Evolutionary conservation across 2,329 filamentous ascomycete species (phyloP).

Genomic region (Aspergillus quadrilineatus): DNA sequence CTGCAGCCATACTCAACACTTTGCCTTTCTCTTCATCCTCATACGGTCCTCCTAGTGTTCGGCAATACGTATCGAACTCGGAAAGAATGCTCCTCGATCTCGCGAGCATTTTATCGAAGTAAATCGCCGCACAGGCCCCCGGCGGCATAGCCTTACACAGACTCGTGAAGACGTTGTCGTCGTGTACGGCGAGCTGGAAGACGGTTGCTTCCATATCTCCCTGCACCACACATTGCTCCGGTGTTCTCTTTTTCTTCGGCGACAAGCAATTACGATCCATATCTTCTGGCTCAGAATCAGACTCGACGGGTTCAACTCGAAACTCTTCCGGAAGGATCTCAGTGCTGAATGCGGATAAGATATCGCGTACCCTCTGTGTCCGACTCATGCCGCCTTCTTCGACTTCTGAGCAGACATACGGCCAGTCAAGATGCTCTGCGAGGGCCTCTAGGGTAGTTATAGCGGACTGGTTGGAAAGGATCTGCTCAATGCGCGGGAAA

Average conservation of each 20-base stretch:
- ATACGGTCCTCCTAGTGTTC: constrained; percentile 20
- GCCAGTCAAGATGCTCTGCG: constrained; percentile 36
- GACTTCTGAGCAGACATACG: constrained; percentile 30
- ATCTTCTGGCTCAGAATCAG: background rate
- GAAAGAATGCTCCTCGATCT: constrained; percentile 35
- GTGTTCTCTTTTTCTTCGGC: constrained; percentile 19
- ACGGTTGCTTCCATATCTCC: constrained; percentile 47
- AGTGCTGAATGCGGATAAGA: constrained; percentile 47
- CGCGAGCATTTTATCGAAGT: constrained; percentile 45
- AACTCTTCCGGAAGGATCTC: constrained; percentile 44
- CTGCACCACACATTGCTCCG: constrained; percentile 46
- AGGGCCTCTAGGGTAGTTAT: constrained; percentile 29
- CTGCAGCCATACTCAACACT: constrained; percentile 25
- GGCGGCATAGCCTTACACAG: constrained; percentile 45
- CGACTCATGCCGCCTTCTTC: constrained; percentile 34
- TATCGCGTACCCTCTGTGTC: constrained; percentile 43
- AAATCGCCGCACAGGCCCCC: constrained; percentile 43
- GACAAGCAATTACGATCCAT: background rate
- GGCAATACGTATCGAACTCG: constrained; percentile 43
- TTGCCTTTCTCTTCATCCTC: background rate
- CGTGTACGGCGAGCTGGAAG: constrained; percentile 46
- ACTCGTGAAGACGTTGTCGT: constrained; percentile 42
- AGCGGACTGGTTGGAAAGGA: constrained; percentile 19
- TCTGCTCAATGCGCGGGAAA: constrained; percentile 32
- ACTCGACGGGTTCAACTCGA: constrained; percentile 39